These are phyloP conservation scores for Rhododendron williamsianum DNA, from an alignment of 148 eudicot species.

Conservation along the genomic window DNA sequence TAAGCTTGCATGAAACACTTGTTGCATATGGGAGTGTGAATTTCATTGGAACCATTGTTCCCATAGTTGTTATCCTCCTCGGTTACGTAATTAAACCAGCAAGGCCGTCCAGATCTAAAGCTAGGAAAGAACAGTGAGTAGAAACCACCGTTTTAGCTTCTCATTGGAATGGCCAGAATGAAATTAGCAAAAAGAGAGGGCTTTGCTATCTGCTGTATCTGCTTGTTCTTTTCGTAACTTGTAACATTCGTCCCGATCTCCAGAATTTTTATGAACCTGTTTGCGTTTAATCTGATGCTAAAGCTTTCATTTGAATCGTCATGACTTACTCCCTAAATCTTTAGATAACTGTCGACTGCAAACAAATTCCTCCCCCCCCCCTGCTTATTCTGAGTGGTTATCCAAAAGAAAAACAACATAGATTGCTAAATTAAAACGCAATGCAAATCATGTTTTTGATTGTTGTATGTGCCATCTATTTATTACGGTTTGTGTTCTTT, in stretches of 20 bases:
- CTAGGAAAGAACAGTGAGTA: conserved; percentile 60
- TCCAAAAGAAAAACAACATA: neutral
- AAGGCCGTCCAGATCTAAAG: conserved; percentile 64
- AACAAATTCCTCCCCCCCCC: neutral
- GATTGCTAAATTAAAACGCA: neutral
- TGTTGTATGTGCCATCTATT: neutral
- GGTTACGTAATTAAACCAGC: conserved; percentile 66
- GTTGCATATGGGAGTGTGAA: conserved; percentile 75
- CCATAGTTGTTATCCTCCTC: conserved; percentile 51
- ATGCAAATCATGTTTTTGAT: neutral
- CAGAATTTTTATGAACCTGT: neutral
- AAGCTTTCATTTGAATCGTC: neutral
- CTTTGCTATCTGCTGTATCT: neutral
- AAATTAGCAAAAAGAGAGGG: conserved; percentile 5
- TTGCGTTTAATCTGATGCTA: neutral
- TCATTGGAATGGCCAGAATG: neutral
- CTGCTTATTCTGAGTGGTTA: neutral
- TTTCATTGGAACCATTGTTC: conserved; percentile 74
- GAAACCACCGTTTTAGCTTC: conserved; percentile 2
- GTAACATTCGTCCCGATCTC: neutral
- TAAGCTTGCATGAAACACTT: conserved; percentile 84
- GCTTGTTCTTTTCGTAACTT: neutral
- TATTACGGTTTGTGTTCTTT: neutral
- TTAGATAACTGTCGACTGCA: neutral
- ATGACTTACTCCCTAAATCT: neutral